phyloP scores from a whole-genome alignment of 106 monocot species.

The Hemerocallis citrina region DNA sequence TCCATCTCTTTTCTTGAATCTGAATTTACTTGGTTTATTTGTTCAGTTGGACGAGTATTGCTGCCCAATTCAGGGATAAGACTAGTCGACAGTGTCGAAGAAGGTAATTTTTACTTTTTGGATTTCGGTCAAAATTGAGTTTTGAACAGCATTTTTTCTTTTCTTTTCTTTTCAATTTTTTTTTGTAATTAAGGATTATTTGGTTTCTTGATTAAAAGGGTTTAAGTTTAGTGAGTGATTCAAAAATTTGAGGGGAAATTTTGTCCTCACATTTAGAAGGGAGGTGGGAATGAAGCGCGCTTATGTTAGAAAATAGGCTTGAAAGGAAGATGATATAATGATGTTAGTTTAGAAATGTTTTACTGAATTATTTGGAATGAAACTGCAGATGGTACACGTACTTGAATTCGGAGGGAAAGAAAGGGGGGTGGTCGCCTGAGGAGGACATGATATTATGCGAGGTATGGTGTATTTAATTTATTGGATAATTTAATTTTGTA shows the following conservation, averaged over 20 bases:
- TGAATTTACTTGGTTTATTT: background rate
- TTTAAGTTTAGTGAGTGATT: too few species aligned
- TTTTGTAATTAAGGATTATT: too few species aligned
- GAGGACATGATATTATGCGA: constrained; percentile 89
- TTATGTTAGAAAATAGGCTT: too few species aligned
- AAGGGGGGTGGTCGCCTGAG: constrained; percentile 91
- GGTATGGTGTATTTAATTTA: constrained; percentile 22
- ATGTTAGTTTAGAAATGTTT: too few species aligned
- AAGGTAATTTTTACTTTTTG: constrained; percentile 53
- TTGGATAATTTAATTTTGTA: background rate
- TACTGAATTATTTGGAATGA: background rate
- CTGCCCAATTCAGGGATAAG: constrained; percentile 82
- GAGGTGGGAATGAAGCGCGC: too few species aligned
- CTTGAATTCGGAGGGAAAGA: constrained; percentile 88
- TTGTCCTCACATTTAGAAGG: too few species aligned
- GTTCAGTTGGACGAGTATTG: constrained; percentile 79
- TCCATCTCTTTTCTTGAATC: background rate
- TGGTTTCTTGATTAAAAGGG: too few species aligned
- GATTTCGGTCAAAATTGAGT: too few species aligned
- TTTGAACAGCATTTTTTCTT: too few species aligned
- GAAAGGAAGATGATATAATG: too few species aligned
- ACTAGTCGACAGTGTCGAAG: constrained; percentile 89
- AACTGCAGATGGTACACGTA: constrained; percentile 82
- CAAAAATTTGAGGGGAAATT: too few species aligned
- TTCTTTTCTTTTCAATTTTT: too few species aligned